Conservation (phyloP, 2,329 filamentous ascomycete genomes). For the Ceratocystis colombiana region DNA sequence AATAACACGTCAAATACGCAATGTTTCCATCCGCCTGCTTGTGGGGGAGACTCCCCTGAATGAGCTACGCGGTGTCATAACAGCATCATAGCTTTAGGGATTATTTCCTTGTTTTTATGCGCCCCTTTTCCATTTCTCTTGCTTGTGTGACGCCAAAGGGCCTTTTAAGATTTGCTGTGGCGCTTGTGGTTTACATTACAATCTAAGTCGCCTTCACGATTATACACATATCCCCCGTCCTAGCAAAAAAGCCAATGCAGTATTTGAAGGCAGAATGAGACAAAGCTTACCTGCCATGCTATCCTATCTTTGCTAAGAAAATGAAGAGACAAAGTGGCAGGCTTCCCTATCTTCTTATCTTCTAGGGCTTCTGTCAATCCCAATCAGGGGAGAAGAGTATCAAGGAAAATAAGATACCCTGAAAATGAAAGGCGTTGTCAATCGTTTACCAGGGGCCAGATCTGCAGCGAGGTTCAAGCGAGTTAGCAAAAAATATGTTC, state of each 20-base stretch:
- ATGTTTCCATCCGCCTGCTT: too few species aligned
- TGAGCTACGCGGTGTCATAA: neutral
- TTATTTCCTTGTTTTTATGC: neutral
- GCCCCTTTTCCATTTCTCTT: neutral
- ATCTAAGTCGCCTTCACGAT: neutral
- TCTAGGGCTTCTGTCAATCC: neutral
- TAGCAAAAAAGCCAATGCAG: too few species aligned
- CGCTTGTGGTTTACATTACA: neutral
- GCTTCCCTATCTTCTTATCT: neutral
- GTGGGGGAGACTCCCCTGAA: neutral
- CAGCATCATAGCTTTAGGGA: too few species aligned
- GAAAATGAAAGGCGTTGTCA: neutral
- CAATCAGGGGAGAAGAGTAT: neutral
- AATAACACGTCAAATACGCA: neutral
- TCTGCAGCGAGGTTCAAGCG: conserved; percentile 1
- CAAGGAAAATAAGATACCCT: neutral
- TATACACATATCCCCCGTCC: too few species aligned
- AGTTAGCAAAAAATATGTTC: neutral
- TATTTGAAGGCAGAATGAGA: too few species aligned
- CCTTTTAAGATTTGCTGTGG: neutral
- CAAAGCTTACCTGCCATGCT: neutral
- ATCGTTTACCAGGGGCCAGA: neutral
- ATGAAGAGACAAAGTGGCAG: neutral
- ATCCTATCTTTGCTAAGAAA: neutral
- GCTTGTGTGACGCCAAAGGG: neutral